Evolutionary conservation across 306 rosid species (phyloP).

Genomic region (Acacia crassicarpa): DNA sequence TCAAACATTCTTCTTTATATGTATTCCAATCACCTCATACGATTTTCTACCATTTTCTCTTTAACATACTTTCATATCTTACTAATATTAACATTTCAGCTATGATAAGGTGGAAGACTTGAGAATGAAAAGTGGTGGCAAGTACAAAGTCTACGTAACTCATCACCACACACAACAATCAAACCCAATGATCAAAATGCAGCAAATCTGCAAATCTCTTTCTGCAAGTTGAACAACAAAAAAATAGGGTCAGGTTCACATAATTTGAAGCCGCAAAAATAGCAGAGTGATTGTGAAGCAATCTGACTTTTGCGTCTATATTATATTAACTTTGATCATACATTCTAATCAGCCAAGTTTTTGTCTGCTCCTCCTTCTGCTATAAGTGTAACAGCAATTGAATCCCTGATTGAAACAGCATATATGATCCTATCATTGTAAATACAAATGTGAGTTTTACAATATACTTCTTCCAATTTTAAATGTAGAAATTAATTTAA

Average conservation of each 20-base stretch:
- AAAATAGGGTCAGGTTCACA: constrained; percentile 48
- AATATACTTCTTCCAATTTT: too few species aligned
- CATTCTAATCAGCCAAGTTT: constrained; percentile 24
- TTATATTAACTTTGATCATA: constrained; percentile 39
- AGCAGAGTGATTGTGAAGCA: constrained; percentile 39
- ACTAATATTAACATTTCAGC: not conserved
- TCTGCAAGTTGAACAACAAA: constrained; percentile 38
- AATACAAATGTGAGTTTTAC: not conserved
- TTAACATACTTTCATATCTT: not conserved
- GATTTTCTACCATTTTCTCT: too few species aligned
- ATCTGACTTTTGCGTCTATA: constrained; percentile 37
- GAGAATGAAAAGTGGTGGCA: constrained; percentile 42
- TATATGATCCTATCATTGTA: not conserved
- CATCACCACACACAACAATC: constrained; percentile 43
- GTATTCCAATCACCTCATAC: too few species aligned
- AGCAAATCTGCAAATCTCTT: constrained; percentile 36
- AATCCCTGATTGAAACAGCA: not conserved
- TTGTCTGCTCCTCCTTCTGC: constrained; percentile 32
- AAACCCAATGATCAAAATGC: constrained; percentile 19
- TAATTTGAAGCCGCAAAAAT: constrained; percentile 34
- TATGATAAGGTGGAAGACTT: constrained; percentile 2
- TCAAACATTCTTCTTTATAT: too few species aligned
- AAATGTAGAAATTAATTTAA: too few species aligned
- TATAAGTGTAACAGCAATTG: not conserved
- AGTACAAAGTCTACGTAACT: constrained; percentile 51